These are phyloP conservation scores for Obba rivulosa DNA, from an alignment of 768 basidiomycete species.

Conservation along the genomic window DNA sequence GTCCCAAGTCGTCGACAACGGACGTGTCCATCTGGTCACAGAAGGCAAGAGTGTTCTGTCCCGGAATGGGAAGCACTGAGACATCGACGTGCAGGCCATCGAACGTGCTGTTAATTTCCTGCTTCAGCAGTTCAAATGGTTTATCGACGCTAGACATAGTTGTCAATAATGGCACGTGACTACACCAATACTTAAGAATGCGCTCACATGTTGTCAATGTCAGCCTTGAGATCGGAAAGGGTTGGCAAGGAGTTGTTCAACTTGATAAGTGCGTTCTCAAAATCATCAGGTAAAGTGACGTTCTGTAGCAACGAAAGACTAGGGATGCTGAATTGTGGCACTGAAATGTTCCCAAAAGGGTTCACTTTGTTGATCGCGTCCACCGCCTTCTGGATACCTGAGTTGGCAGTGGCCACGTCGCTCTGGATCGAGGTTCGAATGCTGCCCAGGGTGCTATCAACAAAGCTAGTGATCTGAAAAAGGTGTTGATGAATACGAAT, in stretches of 20 bases:
- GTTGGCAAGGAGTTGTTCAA: conserved; percentile 82
- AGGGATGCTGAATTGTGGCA: conserved; percentile 72
- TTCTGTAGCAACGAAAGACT: conserved; percentile 70
- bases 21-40: conserved; percentile 78
- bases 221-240: conserved; percentile 65
- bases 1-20: conserved; percentile 80
- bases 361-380: conserved; percentile 71
- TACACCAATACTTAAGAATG: conserved; percentile 9
- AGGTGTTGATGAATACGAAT: neutral
- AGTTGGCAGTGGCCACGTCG: conserved; percentile 65
- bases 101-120: conserved; percentile 87
- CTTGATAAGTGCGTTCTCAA: conserved; percentile 64
- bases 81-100: conserved; percentile 65
- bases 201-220: conserved; percentile 60
- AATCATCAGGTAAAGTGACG: conserved; percentile 72
- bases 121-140: conserved; percentile 84
- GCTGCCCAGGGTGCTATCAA: conserved; percentile 51
- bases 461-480: conserved; percentile 61
- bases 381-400: conserved; percentile 56
- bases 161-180: neutral
- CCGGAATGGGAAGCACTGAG: conserved; percentile 71
- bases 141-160: conserved; percentile 54
- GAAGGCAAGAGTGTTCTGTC: conserved; percentile 61
- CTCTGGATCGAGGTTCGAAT: conserved; percentile 71
- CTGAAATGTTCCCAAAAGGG: conserved; percentile 61